Conservation (phyloP, 164 flowering plant genomes). For the Hamamelis virginiana region DNA sequence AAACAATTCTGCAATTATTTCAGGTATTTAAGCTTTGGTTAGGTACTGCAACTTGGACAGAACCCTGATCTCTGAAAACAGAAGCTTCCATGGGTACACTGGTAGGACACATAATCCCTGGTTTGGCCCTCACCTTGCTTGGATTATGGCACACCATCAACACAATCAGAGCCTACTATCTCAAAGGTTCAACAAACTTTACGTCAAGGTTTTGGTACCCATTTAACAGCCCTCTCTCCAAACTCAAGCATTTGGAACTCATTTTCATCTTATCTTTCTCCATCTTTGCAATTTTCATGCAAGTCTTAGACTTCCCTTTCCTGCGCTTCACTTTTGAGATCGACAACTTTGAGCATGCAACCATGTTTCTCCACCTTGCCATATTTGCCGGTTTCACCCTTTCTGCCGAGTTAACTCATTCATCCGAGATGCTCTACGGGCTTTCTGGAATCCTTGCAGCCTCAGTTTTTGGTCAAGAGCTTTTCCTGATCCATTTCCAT, state of each 20-base stretch:
- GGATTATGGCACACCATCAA: constrained; percentile 71
- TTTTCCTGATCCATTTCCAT: constrained; percentile 67
- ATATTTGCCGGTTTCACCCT: constrained; percentile 59
- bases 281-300: constrained; percentile 43
- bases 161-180: constrained; percentile 43
- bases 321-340: constrained; percentile 46
- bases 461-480: constrained; percentile 72
- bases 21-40: not conserved
- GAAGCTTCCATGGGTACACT: constrained; percentile 58
- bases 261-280: constrained; percentile 53
- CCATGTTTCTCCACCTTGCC: constrained; percentile 79
- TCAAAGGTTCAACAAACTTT: constrained; percentile 41
- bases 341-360: constrained; percentile 60
- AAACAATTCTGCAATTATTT: not conserved
- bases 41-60: not conserved
- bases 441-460: constrained; percentile 56
- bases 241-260: constrained; percentile 55
- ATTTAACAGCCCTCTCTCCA: constrained; percentile 26
- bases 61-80: constrained; percentile 2
- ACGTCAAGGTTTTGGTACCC: constrained; percentile 57
- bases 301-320: constrained; percentile 51
- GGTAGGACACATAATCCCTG: constrained; percentile 63
- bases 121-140: constrained; percentile 55
- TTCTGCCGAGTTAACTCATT: constrained; percentile 36
- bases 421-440: constrained; percentile 35